Evolutionary conservation across 139 green algal species (phyloP).

Genomic region (Closterium sp.): DNA sequence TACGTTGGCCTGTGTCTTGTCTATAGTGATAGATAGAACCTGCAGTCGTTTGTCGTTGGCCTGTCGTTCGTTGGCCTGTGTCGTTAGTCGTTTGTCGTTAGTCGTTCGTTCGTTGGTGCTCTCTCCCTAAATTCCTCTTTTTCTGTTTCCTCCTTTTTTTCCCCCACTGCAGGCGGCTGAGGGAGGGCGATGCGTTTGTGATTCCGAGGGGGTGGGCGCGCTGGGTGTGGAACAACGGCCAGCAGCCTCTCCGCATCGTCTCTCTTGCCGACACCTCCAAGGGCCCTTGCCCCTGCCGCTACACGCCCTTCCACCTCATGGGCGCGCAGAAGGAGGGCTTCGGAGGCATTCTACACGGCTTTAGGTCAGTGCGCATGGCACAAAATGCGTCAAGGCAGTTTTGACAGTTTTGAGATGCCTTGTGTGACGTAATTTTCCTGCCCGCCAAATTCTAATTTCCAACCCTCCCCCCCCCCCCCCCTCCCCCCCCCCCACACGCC

Average conservation of each 20-base stretch:
- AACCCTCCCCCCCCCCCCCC: background rate
- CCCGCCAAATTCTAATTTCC: background rate
- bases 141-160: no score
- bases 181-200: slow-evolving; percentile 22
- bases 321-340: slow-evolving; percentile 23
- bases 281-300: background rate
- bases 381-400: background rate
- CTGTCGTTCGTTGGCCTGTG: no score
- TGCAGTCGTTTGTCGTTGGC: no score
- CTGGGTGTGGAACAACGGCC: slow-evolving; percentile 30
- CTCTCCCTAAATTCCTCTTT: no score
- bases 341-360: slow-evolving; percentile 33
- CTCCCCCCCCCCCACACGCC: background rate
- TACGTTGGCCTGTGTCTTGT: no score
- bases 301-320: slow-evolving; percentile 34
- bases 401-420: no score
- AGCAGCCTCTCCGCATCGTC: slow-evolving; percentile 20
- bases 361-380: background rate
- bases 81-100: no score
- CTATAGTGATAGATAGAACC: no score
- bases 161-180: background rate
- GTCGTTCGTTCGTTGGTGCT: no score
- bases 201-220: slow-evolving; percentile 27
- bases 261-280: slow-evolving; percentile 23
- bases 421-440: no score